Percentiles rank a stretch among this genome's conserved stretches.
These are phyloP conservation scores for Fusarium sacchari DNA, from an alignment of 2,329 filamentous ascomycete species.

Conservation along the genomic window DNA sequence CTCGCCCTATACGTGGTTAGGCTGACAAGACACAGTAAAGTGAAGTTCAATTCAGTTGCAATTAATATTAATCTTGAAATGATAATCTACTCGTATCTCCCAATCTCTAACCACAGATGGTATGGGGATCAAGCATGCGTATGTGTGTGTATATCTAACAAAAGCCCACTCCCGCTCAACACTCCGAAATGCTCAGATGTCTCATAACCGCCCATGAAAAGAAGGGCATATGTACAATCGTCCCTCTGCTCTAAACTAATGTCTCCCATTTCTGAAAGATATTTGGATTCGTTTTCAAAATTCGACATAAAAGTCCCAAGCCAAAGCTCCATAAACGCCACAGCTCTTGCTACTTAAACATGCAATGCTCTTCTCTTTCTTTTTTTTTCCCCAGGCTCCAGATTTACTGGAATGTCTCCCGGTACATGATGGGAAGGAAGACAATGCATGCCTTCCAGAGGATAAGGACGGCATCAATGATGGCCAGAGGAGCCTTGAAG, in stretches of 20 bases:
- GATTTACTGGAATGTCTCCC: slow-evolving; percentile 60
- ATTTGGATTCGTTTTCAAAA: slow-evolving; percentile 12
- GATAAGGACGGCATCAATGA: slow-evolving; percentile 74
- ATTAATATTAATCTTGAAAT: slow-evolving; percentile 41
- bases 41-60: slow-evolving; percentile 11
- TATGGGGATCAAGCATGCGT: slow-evolving; percentile 2
- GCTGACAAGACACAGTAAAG: background rate
- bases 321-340: slow-evolving; percentile 38
- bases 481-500: slow-evolving; percentile 65
- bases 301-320: slow-evolving; percentile 29
- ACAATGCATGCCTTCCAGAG: slow-evolving; percentile 84
- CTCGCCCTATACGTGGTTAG: background rate
- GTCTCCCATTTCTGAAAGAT: background rate
- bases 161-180: slow-evolving; percentile 28
- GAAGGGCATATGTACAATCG: slow-evolving; percentile 7
- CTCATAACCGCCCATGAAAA: slow-evolving; percentile 31
- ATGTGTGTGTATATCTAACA: slow-evolving; percentile 20
- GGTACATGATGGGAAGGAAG: slow-evolving; percentile 83
- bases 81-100: slow-evolving; percentile 1
- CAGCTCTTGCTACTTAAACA: slow-evolving; percentile 27
- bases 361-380: background rate
- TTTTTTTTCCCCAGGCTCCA: background rate
- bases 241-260: slow-evolving; percentile 1
- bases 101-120: background rate
- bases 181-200: slow-evolving; percentile 33